A percentile compares a stretch with the other conserved stretches of the same genome.
Evolutionary conservation across 768 basidiomycete species (phyloP).

Genomic region (Tulasnella calospora): DNA sequence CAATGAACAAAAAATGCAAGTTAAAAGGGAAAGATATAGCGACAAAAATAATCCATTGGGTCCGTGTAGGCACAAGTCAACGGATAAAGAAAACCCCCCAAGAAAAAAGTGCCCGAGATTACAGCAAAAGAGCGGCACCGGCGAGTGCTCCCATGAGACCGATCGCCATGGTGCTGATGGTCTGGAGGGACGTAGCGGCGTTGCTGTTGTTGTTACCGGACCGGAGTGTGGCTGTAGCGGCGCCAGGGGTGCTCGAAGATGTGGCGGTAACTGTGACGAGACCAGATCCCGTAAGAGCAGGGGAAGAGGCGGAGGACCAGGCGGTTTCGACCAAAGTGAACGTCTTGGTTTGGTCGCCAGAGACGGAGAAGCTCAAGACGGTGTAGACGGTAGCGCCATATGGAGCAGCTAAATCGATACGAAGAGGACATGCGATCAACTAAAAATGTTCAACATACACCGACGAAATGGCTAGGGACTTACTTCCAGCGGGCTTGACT

Average conservation of each 20-base stretch:
- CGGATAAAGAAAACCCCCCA: not conserved
- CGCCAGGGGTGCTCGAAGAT: not conserved
- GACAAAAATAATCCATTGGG: not conserved
- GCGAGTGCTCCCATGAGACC: not conserved
- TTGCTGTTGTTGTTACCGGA: not conserved
- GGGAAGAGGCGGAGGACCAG: not conserved
- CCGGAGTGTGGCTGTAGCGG: slow-evolving; percentile 13
- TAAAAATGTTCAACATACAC: not conserved
- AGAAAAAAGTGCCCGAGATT: not conserved
- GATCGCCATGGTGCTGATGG: not conserved
- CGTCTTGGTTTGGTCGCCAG: not conserved
- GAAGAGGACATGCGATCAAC: not conserved
- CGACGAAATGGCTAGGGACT: slow-evolving; percentile 36
- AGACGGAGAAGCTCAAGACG: not conserved
- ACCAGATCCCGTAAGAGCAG: not conserved
- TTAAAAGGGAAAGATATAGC: not conserved
- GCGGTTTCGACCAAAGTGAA: slow-evolving; percentile 2
- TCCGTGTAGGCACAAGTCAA: not conserved
- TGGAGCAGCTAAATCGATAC: not conserved
- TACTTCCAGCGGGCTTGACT: slow-evolving; percentile 53
- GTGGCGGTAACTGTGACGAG: not conserved
- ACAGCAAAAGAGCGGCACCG: slow-evolving; percentile 7
- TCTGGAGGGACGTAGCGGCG: not conserved
- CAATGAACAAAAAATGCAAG: not conserved
- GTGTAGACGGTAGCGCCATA: slow-evolving; percentile 14